Evolutionary conservation across 352 stramenopile species (phyloP), one percentile per base, ranked within the genome.

Genomic region (Paralagenidium karlingii): DNA sequence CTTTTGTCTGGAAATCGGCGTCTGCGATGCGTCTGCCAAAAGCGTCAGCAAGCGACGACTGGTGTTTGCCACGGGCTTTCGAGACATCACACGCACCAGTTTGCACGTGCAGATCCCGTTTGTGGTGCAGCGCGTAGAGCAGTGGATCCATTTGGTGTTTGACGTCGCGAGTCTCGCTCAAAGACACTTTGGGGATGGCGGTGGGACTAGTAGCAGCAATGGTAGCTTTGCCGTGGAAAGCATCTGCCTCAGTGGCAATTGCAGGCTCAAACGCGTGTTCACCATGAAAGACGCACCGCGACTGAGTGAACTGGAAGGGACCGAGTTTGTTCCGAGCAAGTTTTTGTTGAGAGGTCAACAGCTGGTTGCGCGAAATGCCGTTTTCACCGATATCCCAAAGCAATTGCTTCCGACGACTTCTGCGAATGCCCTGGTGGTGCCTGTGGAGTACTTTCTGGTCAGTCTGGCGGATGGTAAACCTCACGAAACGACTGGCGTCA

Each of bases 251-350:
- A 68, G 60, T 18, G 77, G 77, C 2, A 81, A 58, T 27, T 93
- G 74, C 38, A 59, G 68, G 8, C 55, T 91, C 13, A 85, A 86
- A 46, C 68, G 73, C 5, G 58, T 93, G 26, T 93, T 93, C 45
- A 90, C 77, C 5, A 85, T 87, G 63, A 93, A 90, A 31, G 74
- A 93, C 25, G 67, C 69, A 7, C 79, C 79, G 0, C 41, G 34
- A 20, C 49, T 55, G 22, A 43, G 31, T 8, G 24, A 20, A 0
- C 2, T 58, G 11, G 24, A 44, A 13, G 27, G 28, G 9, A 41
- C 28, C n/a, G 11, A 43, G 3, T 10, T 39, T 24, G 11, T 6
- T 3, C 46, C 38, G 11, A 38, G 15, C 5, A 25, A 18, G 40
- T 29, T 24, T 19, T 38, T 44, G 18, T 31, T 24, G 13, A 22